Conservation (phyloP, 164 flowering plant species). For the grape (Vitis vinifera) region DNA sequence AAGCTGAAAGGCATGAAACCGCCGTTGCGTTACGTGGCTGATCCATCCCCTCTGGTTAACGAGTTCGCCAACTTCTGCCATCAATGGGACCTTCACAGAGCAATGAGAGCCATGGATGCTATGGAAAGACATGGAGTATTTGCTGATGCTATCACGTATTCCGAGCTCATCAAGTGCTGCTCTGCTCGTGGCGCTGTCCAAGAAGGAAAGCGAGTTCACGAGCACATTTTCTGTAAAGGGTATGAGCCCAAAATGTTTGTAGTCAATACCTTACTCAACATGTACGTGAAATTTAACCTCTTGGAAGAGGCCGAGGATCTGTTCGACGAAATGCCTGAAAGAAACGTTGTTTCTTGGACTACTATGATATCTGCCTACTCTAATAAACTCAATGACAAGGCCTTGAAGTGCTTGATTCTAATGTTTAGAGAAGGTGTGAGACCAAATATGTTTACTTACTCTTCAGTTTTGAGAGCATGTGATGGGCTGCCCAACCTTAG, state of each 20-base stretch:
- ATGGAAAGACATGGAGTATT: constrained; percentile 46
- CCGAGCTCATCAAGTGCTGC: constrained; percentile 77
- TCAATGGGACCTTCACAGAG: constrained; percentile 57
- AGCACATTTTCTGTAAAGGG: constrained; percentile 60
- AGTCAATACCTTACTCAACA: constrained; percentile 51
- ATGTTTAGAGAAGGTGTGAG: constrained; percentile 73
- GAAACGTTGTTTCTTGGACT: constrained; percentile 89
- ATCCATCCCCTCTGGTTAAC: constrained; percentile 30
- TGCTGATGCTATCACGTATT: constrained; percentile 64
- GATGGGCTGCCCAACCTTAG: constrained; percentile 35
- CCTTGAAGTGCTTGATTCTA: constrained; percentile 46
- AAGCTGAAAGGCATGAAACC: neutral
- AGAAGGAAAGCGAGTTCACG: constrained; percentile 53
- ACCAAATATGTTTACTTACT: constrained; percentile 81
- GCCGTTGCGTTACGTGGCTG: neutral
- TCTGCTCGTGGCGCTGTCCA: constrained; percentile 41
- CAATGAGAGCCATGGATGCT: constrained; percentile 52
- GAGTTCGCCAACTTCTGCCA: constrained; percentile 58
- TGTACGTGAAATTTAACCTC: constrained; percentile 62
- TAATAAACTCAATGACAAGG: constrained; percentile 33
- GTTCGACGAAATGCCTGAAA: constrained; percentile 74
- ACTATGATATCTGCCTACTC: constrained; percentile 75
- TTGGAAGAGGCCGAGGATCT: constrained; percentile 53
- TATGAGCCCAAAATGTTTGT: constrained; percentile 57
- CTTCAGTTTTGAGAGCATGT: constrained; percentile 74